These are phyloP conservation scores for Zalaria obscura DNA, from an alignment of 2,329 filamentous ascomycete genomes.

Conservation along the genomic window DNA sequence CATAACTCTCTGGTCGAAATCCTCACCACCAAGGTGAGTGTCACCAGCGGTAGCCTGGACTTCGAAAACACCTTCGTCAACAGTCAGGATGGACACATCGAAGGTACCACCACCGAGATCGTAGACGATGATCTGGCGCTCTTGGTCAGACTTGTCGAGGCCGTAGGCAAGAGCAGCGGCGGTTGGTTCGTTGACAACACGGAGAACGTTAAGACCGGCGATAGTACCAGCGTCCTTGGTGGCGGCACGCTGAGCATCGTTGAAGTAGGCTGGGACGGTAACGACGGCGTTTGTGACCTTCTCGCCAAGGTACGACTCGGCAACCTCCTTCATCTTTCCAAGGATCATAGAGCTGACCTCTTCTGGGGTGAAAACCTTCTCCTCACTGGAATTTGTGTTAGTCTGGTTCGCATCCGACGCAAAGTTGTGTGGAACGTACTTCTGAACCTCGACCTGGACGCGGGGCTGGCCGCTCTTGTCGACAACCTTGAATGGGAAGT, in stretches of 20 bases:
- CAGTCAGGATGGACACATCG: slow-evolving; percentile 75
- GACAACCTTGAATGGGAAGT: slow-evolving; percentile 93
- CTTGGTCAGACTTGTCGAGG: slow-evolving; percentile 70
- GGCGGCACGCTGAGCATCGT: slow-evolving; percentile 92
- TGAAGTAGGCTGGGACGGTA: slow-evolving; percentile 95
- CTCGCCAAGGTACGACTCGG: slow-evolving; percentile 66
- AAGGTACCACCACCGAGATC: slow-evolving; percentile 91
- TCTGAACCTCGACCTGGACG: slow-evolving; percentile 59
- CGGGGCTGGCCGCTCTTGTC: slow-evolving; percentile 82
- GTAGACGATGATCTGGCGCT: slow-evolving; percentile 84
- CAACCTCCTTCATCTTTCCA: slow-evolving; percentile 73
- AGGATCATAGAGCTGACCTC: slow-evolving; percentile 71
- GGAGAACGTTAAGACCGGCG: slow-evolving; percentile 85
- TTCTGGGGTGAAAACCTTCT: slow-evolving; percentile 67
- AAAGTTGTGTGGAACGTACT: slow-evolving; percentile 18
- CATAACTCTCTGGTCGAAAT: slow-evolving; percentile 97
- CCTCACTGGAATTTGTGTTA: slow-evolving; percentile 12
- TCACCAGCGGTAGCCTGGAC: slow-evolving; percentile 91
- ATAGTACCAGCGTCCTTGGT: slow-evolving; percentile 92
- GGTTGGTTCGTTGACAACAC: slow-evolving; percentile 93
- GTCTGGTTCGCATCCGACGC: not conserved
- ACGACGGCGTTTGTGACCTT: slow-evolving; percentile 81
- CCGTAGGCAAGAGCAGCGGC: slow-evolving; percentile 92
- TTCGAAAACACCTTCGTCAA: slow-evolving; percentile 70
- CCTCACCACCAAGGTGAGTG: slow-evolving; percentile 94